Percentiles rank a stretch among this genome's conserved stretches.
Conservation (phyloP, 2,329 filamentous ascomycete genomes). For the Alternaria triticina region DNA sequence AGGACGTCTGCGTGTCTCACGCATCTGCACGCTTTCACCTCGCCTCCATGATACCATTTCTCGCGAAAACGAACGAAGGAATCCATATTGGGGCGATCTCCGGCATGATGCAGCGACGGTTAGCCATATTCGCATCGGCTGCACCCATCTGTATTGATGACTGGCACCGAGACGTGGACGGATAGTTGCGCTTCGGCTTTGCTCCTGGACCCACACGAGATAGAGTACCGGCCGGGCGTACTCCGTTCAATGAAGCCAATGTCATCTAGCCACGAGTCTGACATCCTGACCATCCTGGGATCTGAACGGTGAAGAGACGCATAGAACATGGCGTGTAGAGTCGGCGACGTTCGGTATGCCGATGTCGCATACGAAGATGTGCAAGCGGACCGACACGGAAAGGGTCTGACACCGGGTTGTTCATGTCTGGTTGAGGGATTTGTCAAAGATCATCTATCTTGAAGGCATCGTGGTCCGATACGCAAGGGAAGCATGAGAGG, state of each 20-base stretch:
- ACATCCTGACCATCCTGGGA: not conserved
- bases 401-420: not conserved
- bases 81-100: not conserved
- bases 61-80: not conserved
- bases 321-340: not conserved
- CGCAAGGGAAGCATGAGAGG: not conserved
- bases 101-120: constrained; percentile 1
- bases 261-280: not conserved
- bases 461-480: not conserved
- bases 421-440: not conserved
- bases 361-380: constrained; percentile 13
- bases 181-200: constrained; percentile 1
- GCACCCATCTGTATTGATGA: not conserved
- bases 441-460: not conserved
- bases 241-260: not conserved
- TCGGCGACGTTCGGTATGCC: constrained; percentile 24
- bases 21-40: not conserved
- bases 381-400: constrained; percentile 14
- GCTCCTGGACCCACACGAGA: not conserved
- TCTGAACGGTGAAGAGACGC: not conserved
- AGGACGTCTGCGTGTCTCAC: constrained; percentile 5
- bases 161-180: not conserved
- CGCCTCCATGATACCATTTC: not conserved
- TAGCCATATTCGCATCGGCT: not conserved
- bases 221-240: not conserved